These are phyloP conservation scores for Pulveroboletus frians DNA, from an alignment of 768 basidiomycete genomes.

Conservation along the genomic window DNA sequence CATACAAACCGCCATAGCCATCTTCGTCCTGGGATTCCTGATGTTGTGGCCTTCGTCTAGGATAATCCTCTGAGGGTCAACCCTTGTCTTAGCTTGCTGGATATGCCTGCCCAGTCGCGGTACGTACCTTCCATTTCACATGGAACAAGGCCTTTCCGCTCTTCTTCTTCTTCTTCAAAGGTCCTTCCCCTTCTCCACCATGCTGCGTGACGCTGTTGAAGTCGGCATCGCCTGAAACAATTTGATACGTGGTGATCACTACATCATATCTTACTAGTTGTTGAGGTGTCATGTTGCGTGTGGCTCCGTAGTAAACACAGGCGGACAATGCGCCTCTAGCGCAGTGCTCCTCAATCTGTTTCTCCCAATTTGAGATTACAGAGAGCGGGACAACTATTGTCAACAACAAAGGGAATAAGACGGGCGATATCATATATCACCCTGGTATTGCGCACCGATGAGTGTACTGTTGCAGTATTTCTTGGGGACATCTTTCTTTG, in stretches of 20 bases:
- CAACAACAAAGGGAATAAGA: slow-evolving; percentile 4
- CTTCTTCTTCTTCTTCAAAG: slow-evolving; percentile 54
- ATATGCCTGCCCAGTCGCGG: background rate
- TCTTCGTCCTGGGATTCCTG: slow-evolving; percentile 83
- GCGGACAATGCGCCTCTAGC: slow-evolving; percentile 44
- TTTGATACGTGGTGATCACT: slow-evolving; percentile 82
- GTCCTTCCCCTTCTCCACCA: slow-evolving; percentile 21
- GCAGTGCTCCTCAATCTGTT: slow-evolving; percentile 75
- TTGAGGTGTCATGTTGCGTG: slow-evolving; percentile 52
- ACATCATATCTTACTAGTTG: slow-evolving; percentile 67
- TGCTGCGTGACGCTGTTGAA: slow-evolving; percentile 6
- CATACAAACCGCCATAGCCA: slow-evolving; percentile 61
- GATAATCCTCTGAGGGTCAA: slow-evolving; percentile 53
- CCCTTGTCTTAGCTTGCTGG: background rate
- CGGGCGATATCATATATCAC: background rate
- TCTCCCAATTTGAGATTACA: slow-evolving; percentile 84
- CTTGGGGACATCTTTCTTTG: slow-evolving; percentile 55
- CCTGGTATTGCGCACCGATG: slow-evolving; percentile 48
- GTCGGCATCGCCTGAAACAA: slow-evolving; percentile 53
- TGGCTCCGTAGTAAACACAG: slow-evolving; percentile 69
- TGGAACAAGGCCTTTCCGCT: slow-evolving; percentile 53
- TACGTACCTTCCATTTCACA: slow-evolving; percentile 72
- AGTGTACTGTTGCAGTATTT: slow-evolving; percentile 67
- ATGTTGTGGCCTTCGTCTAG: slow-evolving; percentile 89
- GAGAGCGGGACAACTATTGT: slow-evolving; percentile 71